Percentiles rank a stretch among this genome's conserved stretches.
These are phyloP conservation scores for Penicillium odoratum DNA, from an alignment of 495 filamentous ascomycete genomes.

Conservation along the genomic window DNA sequence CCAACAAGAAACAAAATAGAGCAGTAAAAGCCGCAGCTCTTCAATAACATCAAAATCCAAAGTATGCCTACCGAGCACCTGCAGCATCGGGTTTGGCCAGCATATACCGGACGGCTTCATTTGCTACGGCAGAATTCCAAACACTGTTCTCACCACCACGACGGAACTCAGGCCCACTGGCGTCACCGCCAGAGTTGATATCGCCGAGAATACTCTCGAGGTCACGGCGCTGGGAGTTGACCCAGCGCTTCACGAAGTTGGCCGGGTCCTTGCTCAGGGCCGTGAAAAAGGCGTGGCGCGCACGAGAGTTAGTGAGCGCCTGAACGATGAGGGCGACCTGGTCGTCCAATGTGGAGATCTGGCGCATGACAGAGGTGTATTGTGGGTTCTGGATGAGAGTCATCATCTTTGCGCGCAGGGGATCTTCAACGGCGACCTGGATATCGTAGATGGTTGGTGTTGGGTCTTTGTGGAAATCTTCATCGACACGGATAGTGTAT, in stretches of 20 bases:
- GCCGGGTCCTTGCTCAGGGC: constrained; percentile 77
- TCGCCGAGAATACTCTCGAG: constrained; percentile 89
- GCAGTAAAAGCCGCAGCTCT: constrained; percentile 14
- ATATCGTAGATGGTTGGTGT: constrained; percentile 85
- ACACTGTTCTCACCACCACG: constrained; percentile 54
- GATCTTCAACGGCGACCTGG: constrained; percentile 80
- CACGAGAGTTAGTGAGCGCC: constrained; percentile 72
- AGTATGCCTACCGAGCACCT: constrained; percentile 24
- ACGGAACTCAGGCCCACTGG: constrained; percentile 57
- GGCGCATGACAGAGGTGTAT: constrained; percentile 59
- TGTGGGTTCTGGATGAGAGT: constrained; percentile 56
- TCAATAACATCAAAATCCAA: constrained; percentile 7
- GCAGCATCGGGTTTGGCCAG: constrained; percentile 46
- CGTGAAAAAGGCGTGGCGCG: constrained; percentile 81
- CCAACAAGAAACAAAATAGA: constrained; percentile 19
- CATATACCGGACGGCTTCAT: constrained; percentile 51
- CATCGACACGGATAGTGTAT: constrained; percentile 94
- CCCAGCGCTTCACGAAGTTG: constrained; percentile 77
- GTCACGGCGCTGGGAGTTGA: constrained; percentile 84
- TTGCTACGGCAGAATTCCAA: constrained; percentile 52
- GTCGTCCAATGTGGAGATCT: constrained; percentile 74
- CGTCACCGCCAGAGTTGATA: constrained; percentile 64
- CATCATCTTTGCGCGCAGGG: constrained; percentile 66
- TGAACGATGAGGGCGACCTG: constrained; percentile 79
- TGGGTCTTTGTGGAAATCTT: constrained; percentile 66